Base-by-base conservation (phyloP, 106 monocot species). In the Amphibolis antarctica region DNA sequence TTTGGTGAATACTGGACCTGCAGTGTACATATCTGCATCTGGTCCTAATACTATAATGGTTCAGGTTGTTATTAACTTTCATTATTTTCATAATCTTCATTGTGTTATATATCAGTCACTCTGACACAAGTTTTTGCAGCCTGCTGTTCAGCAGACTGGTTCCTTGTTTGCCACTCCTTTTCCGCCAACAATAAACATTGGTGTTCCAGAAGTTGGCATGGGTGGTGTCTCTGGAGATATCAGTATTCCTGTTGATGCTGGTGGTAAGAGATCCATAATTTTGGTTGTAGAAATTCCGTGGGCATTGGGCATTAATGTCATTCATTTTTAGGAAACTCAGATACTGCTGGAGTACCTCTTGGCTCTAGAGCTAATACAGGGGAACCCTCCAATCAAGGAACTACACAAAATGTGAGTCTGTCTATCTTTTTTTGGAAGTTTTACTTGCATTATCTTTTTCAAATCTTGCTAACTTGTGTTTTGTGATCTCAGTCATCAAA, bases 21-120 rank as follows among this genome's bases (percentile, higher is more conserved):
- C 96, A 42, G 78, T 89, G 59, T 90, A 86, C 70, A 82, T 90
- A 59, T 83, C 85, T 65, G 30, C 84, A 51, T 47, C 74, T 30
- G 96, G 96, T 21, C 96, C 96, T 60, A 90, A 82, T 61, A 86
- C 96, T 21, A 84, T 90, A 57, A 90, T 96, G 94, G 96, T 96
- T 74, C 89, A 90, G 90, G 96, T 89, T 43, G 3, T 22, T 27
- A 12, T 50, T 57, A 18, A 3, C 27, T 13, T 12, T 46, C 4
- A 55, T 53, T 43, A 12, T 55, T 69, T 45, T 64, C 0, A 46
- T 7, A 22, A 19, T 18, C 12, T 5, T 29, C 5, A 64, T 64
- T 21, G 17, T 29, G 14, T 42, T 60, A 6, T 10, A 60, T 28
- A 22, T 70, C 13, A 28, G 25, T 7, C 29, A 44, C 26, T 23